Conservation (phyloP, 805 yeast species). For the Pichia pseudocactophila region DNA sequence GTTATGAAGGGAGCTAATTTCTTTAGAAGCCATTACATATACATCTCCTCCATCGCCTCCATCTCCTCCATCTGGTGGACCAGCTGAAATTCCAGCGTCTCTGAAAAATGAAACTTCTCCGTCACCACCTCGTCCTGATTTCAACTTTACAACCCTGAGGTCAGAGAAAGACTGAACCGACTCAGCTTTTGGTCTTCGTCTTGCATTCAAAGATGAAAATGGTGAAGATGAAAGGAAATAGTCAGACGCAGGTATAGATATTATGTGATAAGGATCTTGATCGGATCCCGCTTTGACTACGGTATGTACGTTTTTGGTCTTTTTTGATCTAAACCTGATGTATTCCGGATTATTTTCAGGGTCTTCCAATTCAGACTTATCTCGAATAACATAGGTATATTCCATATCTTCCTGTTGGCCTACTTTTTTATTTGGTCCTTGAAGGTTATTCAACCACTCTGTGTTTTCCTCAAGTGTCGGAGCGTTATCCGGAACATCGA, state of each 20-base stretch:
- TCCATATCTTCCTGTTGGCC: background rate
- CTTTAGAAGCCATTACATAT: constrained; percentile 72
- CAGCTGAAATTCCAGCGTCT: constrained; percentile 75
- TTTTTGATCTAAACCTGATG: constrained; percentile 9
- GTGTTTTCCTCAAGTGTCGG: constrained; percentile 27
- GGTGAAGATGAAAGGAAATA: constrained; percentile 31
- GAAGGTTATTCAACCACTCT: constrained; percentile 22
- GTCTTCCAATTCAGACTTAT: constrained; percentile 16
- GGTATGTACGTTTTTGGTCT: constrained; percentile 9
- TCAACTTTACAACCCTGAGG: constrained; percentile 53
- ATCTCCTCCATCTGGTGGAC: constrained; percentile 99
- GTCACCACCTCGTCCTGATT: constrained; percentile 82
- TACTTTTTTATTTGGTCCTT: constrained; percentile 5
- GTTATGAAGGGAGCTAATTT: constrained; percentile 62
- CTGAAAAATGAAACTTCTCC: constrained; percentile 81
- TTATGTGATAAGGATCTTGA: constrained; percentile 18
- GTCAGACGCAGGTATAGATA: constrained; percentile 25
- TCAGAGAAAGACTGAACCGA: constrained; percentile 45
- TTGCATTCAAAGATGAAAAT: constrained; percentile 28
- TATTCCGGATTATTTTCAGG: constrained; percentile 14
- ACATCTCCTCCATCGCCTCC: constrained; percentile 92
- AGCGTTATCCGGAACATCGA: constrained; percentile 28
- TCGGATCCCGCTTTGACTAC: constrained; percentile 13
- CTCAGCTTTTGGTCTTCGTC: constrained; percentile 37
- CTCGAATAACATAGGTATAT: constrained; percentile 16